These are phyloP conservation scores for Backusella circina DNA, from an alignment of 192 early-diverging fungal species.

Conservation along the genomic window DNA sequence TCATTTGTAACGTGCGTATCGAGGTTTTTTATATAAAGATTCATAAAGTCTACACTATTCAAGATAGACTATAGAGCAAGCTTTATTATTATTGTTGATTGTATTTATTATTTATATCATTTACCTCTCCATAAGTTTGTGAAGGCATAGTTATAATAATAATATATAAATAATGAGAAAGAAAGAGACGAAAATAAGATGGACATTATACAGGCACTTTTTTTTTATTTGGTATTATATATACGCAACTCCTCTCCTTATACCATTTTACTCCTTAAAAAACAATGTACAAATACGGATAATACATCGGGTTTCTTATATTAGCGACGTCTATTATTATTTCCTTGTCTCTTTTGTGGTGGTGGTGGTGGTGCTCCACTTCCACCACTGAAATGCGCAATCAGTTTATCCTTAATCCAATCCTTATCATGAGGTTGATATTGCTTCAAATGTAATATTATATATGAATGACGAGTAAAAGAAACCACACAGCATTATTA, in stretches of 20 bases:
- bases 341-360: not conserved
- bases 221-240: not conserved
- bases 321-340: constrained; percentile 2
- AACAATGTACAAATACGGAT: not conserved
- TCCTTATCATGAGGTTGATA: constrained; percentile 27
- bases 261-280: not conserved
- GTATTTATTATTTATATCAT: not conserved
- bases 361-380: not conserved
- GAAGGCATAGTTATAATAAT: not conserved
- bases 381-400: constrained; percentile 20
- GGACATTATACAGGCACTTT: not conserved
- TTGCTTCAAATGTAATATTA: not conserved
- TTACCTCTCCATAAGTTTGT: constrained; percentile 3
- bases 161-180: not conserved
- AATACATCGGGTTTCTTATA: not conserved
- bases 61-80: not conserved
- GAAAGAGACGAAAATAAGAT: not conserved
- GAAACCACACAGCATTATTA: not conserved
- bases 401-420: constrained; percentile 24
- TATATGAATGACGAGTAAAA: not conserved
- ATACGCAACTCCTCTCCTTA: not conserved
- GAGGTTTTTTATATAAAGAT: constrained; percentile 98
- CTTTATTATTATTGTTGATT: not conserved
- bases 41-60: constrained; percentile 46
- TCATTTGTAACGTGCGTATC: constrained; percentile 89